phyloP scores from a whole-genome alignment of 2,329 filamentous ascomycete species.

The Penicillium sp. region DNA sequence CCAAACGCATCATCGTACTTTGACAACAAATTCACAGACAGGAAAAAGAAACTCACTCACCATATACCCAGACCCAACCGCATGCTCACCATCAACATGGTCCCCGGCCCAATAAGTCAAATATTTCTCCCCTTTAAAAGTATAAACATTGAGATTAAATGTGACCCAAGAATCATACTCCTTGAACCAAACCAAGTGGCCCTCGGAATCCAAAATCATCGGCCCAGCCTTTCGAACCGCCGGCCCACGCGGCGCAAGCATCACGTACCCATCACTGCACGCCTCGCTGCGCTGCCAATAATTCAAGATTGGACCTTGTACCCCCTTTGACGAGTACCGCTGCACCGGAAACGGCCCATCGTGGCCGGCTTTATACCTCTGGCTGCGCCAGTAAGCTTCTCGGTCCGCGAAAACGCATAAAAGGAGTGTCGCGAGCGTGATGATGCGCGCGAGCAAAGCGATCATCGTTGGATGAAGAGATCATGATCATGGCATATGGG shows the following conservation, averaged over 20 bases:
- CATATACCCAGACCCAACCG: constrained; percentile 50
- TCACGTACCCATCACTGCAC: constrained; percentile 43
- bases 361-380: constrained; percentile 21
- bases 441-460: neutral
- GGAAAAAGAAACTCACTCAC: no score
- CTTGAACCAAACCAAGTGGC: constrained; percentile 48
- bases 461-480: neutral
- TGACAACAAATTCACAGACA: no score
- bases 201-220: constrained; percentile 46
- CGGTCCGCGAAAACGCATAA: neutral
- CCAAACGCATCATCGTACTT: neutral
- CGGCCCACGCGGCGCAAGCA: constrained; percentile 42
- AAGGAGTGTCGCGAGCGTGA: neutral
- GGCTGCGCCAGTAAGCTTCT: constrained; percentile 6
- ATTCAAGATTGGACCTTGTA: constrained; percentile 27
- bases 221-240: constrained; percentile 38
- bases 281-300: constrained; percentile 20
- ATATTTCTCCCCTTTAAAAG: constrained; percentile 45
- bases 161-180: constrained; percentile 33
- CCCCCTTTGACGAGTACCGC: constrained; percentile 22
- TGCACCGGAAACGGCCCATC: constrained; percentile 28
- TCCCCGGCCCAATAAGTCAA: constrained; percentile 53
- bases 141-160: constrained; percentile 49
- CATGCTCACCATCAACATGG: constrained; percentile 46
- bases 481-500: neutral